These are phyloP conservation scores for Saprolegnia parasitica DNA, from an alignment of 352 stramenopile genomes.

Conservation along the genomic window DNA sequence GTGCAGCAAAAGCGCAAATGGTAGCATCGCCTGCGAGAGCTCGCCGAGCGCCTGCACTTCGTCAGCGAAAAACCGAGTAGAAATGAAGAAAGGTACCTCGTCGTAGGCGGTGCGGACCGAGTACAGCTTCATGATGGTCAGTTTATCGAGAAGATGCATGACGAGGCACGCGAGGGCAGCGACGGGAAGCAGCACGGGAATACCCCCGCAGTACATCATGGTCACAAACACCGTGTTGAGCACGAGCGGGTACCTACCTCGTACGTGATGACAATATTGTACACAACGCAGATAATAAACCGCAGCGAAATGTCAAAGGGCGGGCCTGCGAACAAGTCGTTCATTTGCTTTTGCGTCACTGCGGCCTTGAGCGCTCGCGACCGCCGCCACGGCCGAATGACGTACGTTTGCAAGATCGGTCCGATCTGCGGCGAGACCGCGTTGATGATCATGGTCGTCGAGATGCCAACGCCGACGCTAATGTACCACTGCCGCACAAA, in stretches of 20 bases:
- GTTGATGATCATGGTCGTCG: conserved; percentile 86
- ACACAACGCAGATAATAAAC: not conserved
- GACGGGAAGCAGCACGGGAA: conserved; percentile 76
- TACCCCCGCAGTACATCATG: conserved; percentile 77
- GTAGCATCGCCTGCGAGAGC: conserved; percentile 47
- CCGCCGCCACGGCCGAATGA: conserved; percentile 52
- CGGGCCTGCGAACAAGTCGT: conserved; percentile 69
- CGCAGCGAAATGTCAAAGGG: conserved; percentile 72
- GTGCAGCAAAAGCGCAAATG: conserved; percentile 70
- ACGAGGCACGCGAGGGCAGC: conserved; percentile 50
- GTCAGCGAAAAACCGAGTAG: too few species aligned
- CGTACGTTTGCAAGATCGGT: conserved; percentile 55
- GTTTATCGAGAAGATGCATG: conserved; percentile 80
- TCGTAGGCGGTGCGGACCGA: conserved; percentile 78
- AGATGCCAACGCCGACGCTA: conserved; percentile 79
- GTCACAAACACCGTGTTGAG: conserved; percentile 85
- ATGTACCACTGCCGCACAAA: conserved; percentile 86
- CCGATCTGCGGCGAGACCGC: conserved; percentile 55
- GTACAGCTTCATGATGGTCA: conserved; percentile 70
- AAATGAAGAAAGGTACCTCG: conserved; percentile 35
- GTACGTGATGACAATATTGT: not conserved
- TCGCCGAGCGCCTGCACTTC: conserved; percentile 49
- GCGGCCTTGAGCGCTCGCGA: conserved; percentile 41
- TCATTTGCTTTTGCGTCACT: conserved; percentile 72
- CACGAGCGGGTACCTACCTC: conserved; percentile 62